phyloP scores from a whole-genome alignment of 495 filamentous ascomycete species.

The Tuber microsphaerosporum region DNA sequence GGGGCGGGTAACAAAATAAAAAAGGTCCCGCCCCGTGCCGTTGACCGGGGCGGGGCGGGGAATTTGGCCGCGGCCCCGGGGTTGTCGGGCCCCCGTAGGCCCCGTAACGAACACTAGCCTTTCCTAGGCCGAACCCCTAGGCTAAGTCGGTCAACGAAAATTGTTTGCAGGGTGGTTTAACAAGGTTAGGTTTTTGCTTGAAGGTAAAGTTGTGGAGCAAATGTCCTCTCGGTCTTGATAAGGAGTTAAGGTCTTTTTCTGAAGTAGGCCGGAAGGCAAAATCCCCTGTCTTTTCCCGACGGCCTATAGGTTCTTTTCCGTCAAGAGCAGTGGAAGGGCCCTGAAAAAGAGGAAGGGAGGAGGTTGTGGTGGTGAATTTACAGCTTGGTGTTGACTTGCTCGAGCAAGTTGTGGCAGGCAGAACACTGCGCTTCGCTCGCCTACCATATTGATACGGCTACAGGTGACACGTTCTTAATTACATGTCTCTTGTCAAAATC shows the following conservation, averaged over 20 bases:
- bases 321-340: too few relatives aligned
- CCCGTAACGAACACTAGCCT: too few relatives aligned
- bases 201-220: background rate
- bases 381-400: too few relatives aligned
- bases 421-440: background rate
- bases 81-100: too few relatives aligned
- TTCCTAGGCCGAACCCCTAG: too few relatives aligned
- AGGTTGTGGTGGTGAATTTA: background rate
- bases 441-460: background rate
- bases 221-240: background rate
- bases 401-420: background rate
- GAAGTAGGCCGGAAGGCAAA: background rate
- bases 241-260: background rate
- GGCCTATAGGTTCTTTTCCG: background rate
- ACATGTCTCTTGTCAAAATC: background rate
- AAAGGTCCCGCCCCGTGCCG: too few relatives aligned
- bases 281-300: background rate
- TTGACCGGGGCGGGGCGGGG: too few relatives aligned
- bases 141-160: background rate
- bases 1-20: too few relatives aligned
- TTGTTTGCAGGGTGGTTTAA: background rate
- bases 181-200: background rate
- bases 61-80: too few relatives aligned
- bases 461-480: background rate
- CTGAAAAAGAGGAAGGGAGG: background rate